A percentile compares a stretch with the other conserved stretches of the same genome.
phyloP scores from a whole-genome alignment of 2,329 filamentous ascomycete species.

The Venturia pyrina region DNA sequence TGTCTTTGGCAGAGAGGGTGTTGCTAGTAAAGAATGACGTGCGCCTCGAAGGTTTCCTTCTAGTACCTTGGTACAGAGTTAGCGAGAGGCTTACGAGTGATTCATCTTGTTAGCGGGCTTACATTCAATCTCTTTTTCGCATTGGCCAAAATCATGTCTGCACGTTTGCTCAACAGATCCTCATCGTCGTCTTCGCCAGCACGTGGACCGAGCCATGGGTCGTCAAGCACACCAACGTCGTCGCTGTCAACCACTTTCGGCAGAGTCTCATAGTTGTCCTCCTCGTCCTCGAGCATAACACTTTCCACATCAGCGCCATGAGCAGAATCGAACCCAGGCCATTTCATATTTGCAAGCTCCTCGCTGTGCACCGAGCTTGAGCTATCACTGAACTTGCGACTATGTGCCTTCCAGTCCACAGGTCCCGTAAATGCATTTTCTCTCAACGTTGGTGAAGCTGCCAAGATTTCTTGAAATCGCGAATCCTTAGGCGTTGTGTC shows the following conservation, averaged over 20 bases:
- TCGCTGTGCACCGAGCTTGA: constrained; percentile 35
- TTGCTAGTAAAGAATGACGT: constrained; percentile 53
- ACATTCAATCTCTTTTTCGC: constrained; percentile 84
- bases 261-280: constrained; percentile 22
- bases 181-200: constrained; percentile 37
- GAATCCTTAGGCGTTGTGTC: constrained; percentile 9
- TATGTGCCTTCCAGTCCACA: neutral
- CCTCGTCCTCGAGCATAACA: constrained; percentile 18
- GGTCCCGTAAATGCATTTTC: constrained; percentile 13
- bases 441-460: constrained; percentile 25
- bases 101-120: constrained; percentile 27
- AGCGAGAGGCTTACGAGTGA: neutral
- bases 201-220: constrained; percentile 12
- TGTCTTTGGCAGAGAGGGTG: constrained; percentile 39
- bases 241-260: constrained; percentile 16
- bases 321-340: constrained; percentile 26
- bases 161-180: constrained; percentile 64
- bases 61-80: constrained; percentile 58
- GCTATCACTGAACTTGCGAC: constrained; percentile 2
- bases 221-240: constrained; percentile 13
- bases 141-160: constrained; percentile 84
- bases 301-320: constrained; percentile 10
- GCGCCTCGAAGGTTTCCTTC: constrained; percentile 81
- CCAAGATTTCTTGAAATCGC: constrained; percentile 14
- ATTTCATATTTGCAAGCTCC: constrained; percentile 31